Percentiles rank a stretch among this genome's conserved stretches.
Conservation (phyloP, 1,139 yeast species). For the Yamadazyma oceani region DNA sequence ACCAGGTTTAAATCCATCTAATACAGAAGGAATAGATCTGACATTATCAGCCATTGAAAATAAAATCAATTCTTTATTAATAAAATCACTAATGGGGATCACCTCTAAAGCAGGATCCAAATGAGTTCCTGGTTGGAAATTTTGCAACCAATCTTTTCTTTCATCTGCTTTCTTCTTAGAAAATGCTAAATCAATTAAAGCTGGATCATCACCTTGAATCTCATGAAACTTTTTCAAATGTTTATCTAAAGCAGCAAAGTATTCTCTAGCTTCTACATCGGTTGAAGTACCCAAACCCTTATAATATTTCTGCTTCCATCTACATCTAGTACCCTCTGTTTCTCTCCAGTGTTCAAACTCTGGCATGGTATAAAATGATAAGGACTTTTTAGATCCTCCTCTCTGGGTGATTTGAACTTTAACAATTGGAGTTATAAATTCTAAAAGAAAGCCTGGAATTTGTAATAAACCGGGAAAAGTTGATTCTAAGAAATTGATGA, state of each 20-base stretch:
- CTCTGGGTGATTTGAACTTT: conserved; percentile 81
- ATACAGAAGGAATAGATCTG: conserved; percentile 89
- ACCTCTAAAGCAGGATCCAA: conserved; percentile 75
- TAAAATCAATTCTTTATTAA: conserved; percentile 89
- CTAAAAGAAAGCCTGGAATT: conserved; percentile 88
- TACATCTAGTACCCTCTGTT: conserved; percentile 67
- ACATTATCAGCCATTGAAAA: conserved; percentile 97
- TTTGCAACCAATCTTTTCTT: conserved; percentile 95
- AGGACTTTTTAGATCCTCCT: conserved; percentile 48
- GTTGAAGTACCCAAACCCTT: conserved; percentile 98
- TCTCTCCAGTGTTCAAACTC: conserved; percentile 95
- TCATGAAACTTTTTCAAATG: conserved; percentile 88
- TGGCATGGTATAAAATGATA: conserved; percentile 92
- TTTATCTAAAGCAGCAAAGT: conserved; percentile 79
- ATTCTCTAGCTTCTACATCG: conserved; percentile 79
- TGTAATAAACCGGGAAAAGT: conserved; percentile 92
- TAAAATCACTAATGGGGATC: conserved; percentile 91
- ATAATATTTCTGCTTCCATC: conserved; percentile 94
- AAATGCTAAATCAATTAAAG: conserved; percentile 88
- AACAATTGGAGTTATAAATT: conserved; percentile 95
- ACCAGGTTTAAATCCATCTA: conserved; percentile 97
- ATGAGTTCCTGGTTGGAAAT: conserved; percentile 87
- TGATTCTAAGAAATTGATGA: conserved; percentile 89
- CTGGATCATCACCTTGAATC: conserved; percentile 75
- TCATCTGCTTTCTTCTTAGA: conserved; percentile 96